Evolutionary conservation across 2,329 filamentous ascomycete species (phyloP), one percentile per base, ranked within the genome.

Genomic region (Chaetomium sp.): DNA sequence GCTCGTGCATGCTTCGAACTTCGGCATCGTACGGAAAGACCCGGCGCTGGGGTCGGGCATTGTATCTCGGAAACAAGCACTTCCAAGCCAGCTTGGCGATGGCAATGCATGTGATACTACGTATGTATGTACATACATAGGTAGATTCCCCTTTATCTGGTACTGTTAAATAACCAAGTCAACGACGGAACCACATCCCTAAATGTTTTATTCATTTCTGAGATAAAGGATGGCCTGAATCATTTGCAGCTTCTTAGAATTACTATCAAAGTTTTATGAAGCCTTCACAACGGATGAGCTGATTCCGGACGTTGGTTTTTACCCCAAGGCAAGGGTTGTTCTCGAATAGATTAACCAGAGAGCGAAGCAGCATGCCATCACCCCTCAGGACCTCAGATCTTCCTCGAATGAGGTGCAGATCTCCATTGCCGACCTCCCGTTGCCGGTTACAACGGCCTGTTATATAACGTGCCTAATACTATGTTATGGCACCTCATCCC

Each of bases 271-370:
- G 3, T 19, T 19, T 19, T 6, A 2, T 38, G 4, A 38, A 38
- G 35, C 35, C 12, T 4, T 29, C 13, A 8, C 19, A 16, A 12
- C 45, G 49, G 58, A 60, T 54, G 49, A 3, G 9, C 7, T 38
- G 21, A 16, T 55, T 55, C 62, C 62, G 49, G 47, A 13, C 54
- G 23, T 27, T 45, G 27, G 6, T n/a, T 23, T 35, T 55, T 31
- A 31, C 29, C 61, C 23, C 10, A 21, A 25, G 31, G 12, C 45
- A 16, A 7, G 5, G 29, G 35, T 63, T 16, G n/a, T 35, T 42
- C 49, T 23, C 58, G 35, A 29, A 31, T 60, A 60, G 19, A 54
- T 60, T 62, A 56, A 56, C 56, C 42, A n/a, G 8, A 7, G 27
- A 45, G 13, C 16, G 33, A 38, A 53, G 23, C 10, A 53, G 25